Percentiles rank a stretch among this genome's conserved stretches.
These are phyloP conservation scores for Sporobolomyces pararoseus DNA, from an alignment of 768 basidiomycete species.

Conservation along the genomic window DNA sequence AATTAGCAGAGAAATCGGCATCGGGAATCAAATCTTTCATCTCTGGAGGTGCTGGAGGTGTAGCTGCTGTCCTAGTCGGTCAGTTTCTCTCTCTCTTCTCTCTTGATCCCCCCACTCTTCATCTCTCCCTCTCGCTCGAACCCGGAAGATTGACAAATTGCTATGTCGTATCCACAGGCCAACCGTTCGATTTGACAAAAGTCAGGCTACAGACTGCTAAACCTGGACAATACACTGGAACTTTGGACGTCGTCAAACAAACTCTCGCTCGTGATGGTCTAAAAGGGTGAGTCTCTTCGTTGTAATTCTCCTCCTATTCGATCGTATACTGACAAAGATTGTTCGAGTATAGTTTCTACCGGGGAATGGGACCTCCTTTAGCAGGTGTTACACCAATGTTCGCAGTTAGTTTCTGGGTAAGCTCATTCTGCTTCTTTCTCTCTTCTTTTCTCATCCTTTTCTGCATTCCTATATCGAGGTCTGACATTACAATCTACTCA, in stretches of 20 bases:
- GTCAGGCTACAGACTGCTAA: conserved; percentile 90
- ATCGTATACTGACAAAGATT: background rate
- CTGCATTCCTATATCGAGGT: background rate
- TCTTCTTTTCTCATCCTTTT: background rate
- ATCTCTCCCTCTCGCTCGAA: background rate
- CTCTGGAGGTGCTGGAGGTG: conserved; percentile 88
- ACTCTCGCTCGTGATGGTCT: conserved; percentile 85
- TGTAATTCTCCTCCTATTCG: background rate
- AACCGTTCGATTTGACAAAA: conserved; percentile 96
- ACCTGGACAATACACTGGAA: conserved; percentile 82
- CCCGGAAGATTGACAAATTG: background rate
- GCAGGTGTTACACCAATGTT: conserved; percentile 85
- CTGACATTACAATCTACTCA: background rate
- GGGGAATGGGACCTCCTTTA: conserved; percentile 55
- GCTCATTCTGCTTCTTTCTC: too few relatives aligned
- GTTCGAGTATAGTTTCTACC: conserved; percentile 65
- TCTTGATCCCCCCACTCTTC: background rate
- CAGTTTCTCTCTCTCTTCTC: too few relatives aligned
- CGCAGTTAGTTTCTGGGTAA: conserved; percentile 94
- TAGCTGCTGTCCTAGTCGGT: conserved; percentile 84
- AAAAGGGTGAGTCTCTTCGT: conserved; percentile 59
- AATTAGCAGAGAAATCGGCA: conserved; percentile 28
- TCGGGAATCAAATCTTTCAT: conserved; percentile 71
- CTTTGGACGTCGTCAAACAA: conserved; percentile 87
- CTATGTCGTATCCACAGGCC: conserved; percentile 57